Conservation (phyloP, 2,329 filamentous ascomycete species). For the Sporothrix sp. region DNA sequence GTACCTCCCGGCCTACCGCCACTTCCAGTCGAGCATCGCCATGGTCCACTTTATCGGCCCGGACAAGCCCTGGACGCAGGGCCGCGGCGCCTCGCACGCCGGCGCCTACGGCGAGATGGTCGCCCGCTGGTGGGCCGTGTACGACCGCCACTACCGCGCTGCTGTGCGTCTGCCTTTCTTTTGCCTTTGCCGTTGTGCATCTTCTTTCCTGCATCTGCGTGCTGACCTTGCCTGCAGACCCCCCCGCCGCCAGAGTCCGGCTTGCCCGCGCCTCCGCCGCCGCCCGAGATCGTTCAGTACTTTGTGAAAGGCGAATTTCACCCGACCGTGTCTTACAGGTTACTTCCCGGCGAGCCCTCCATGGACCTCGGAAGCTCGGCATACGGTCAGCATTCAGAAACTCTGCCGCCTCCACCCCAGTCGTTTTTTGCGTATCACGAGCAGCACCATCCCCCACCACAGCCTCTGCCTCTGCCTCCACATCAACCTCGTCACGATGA, state of each 20-base stretch:
- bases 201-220: background rate
- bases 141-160: slow-evolving; percentile 70
- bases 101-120: slow-evolving; percentile 73
- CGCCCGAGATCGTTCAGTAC: slow-evolving; percentile 37
- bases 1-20: slow-evolving; percentile 87
- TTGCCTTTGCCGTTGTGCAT: background rate
- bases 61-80: slow-evolving; percentile 77
- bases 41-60: slow-evolving; percentile 91
- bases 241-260: background rate
- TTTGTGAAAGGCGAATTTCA: slow-evolving; percentile 46
- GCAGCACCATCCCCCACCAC: slow-evolving; percentile 16
- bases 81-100: slow-evolving; percentile 44
- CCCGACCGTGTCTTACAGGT: slow-evolving; percentile 24
- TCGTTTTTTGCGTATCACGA: slow-evolving; percentile 18
- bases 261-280: slow-evolving; percentile 6
- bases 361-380: slow-evolving; percentile 19
- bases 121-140: slow-evolving; percentile 87
- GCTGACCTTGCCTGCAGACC: background rate
- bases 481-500: slow-evolving; percentile 13
- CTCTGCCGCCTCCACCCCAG: slow-evolving; percentile 19
- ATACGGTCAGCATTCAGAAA: slow-evolving; percentile 24
- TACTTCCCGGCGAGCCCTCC: slow-evolving; percentile 27
- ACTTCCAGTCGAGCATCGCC: slow-evolving; percentile 83
- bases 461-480: no score
- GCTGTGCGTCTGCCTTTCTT: slow-evolving; percentile 31